Evolutionary conservation across 2,329 filamentous ascomycete genomes (phyloP).

Genomic region (Calcarisporium arbuscula): DNA sequence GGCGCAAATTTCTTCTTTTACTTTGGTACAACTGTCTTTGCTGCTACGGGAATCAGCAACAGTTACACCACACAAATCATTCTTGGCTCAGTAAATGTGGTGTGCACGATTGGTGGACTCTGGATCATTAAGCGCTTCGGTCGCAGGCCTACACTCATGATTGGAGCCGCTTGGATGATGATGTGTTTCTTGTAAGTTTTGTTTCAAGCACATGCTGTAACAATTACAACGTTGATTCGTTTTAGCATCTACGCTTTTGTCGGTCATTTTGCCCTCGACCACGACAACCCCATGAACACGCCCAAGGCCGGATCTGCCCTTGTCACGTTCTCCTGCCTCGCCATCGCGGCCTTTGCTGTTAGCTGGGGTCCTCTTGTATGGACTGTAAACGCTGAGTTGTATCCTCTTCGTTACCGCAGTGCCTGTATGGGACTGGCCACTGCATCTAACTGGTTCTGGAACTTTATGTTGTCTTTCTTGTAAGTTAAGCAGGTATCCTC

Average conservation of each 20-base stretch:
- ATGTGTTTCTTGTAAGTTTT: slow-evolving; percentile 38
- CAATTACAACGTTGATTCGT: background rate
- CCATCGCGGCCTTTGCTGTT: slow-evolving; percentile 60
- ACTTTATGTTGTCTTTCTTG: slow-evolving; percentile 52
- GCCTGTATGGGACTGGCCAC: slow-evolving; percentile 51
- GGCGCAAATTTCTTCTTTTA: slow-evolving; percentile 65
- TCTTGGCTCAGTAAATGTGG: slow-evolving; percentile 60
- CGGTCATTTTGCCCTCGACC: slow-evolving; percentile 38
- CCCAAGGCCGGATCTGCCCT: slow-evolving; percentile 50
- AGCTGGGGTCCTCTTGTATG: slow-evolving; percentile 67
- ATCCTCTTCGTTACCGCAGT: slow-evolving; percentile 50
- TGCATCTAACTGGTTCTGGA: slow-evolving; percentile 58
- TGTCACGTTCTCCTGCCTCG: slow-evolving; percentile 63
- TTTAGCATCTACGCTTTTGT: slow-evolving; percentile 41
- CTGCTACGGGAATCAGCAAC: slow-evolving; percentile 57
- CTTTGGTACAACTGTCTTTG: slow-evolving; percentile 61
- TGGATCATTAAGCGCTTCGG: slow-evolving; percentile 61
- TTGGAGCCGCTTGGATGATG: slow-evolving; percentile 56
- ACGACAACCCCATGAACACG: slow-evolving; percentile 33
- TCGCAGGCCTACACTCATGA: slow-evolving; percentile 56
- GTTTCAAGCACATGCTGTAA: too few relatives aligned
- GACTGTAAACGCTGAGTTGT: slow-evolving; percentile 59
- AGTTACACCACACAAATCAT: slow-evolving; percentile 64
- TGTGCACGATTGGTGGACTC: slow-evolving; percentile 58
- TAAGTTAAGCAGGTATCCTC: slow-evolving; percentile 24